phyloP scores from a whole-genome alignment of 2,329 filamentous ascomycete species.

The Trichoderma gracile region DNA sequence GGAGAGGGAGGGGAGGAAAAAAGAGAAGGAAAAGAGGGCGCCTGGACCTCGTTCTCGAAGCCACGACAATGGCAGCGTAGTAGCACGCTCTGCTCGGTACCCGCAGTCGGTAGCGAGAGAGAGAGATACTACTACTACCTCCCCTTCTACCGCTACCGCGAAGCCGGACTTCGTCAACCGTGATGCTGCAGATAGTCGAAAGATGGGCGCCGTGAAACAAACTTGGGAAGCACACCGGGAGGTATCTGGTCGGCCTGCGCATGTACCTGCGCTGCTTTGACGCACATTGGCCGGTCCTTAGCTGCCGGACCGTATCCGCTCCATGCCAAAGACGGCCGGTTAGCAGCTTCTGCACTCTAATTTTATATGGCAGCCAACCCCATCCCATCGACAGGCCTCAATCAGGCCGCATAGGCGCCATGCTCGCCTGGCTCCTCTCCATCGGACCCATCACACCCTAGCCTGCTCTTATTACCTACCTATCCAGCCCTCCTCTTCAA shows the following conservation, averaged over 20 bases:
- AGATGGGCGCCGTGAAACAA: slow-evolving; percentile 11
- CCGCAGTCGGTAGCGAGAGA: slow-evolving; percentile 19
- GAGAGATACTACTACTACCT: not conserved
- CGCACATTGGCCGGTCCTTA: slow-evolving; percentile 19
- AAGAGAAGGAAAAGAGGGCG: not conserved
- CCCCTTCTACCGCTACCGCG: not conserved
- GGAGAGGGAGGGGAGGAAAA: not conserved
- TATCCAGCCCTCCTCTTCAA: slow-evolving; percentile 17
- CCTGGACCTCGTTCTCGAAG: not conserved
- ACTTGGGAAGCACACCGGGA: too few species aligned
- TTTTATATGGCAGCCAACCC: slow-evolving; percentile 45
- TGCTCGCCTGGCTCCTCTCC: slow-evolving; percentile 41
- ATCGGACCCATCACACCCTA: slow-evolving; percentile 35
- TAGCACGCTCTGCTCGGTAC: slow-evolving; percentile 14
- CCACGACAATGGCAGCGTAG: slow-evolving; percentile 12
- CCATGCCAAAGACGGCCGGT: slow-evolving; percentile 19
- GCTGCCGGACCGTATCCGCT: slow-evolving; percentile 26
- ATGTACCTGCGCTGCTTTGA: slow-evolving; percentile 15
- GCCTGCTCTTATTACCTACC: slow-evolving; percentile 25
- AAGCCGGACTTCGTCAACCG: not conserved
- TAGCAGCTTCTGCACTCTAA: slow-evolving; percentile 38
- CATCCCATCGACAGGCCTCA: slow-evolving; percentile 48
- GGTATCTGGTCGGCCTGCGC: slow-evolving; percentile 11
- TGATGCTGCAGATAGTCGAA: slow-evolving; percentile 22
- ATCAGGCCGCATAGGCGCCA: slow-evolving; percentile 46